Conservation (phyloP, 2,329 filamentous ascomycete genomes). For the Diaporthe longicolla region DNA sequence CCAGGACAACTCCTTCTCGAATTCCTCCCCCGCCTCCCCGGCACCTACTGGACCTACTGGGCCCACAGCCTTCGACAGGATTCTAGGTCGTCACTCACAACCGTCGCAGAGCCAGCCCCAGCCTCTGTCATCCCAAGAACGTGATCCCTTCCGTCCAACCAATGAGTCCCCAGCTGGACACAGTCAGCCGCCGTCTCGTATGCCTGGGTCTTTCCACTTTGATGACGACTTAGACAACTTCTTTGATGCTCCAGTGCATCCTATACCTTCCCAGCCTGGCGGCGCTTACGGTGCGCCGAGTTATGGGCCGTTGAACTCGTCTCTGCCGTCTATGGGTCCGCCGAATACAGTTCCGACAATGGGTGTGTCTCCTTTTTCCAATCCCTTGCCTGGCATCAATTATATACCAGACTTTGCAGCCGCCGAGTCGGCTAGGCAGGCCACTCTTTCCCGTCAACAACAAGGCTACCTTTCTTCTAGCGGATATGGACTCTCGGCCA, state of each 20-base stretch:
- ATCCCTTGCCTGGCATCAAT: slow-evolving; percentile 20
- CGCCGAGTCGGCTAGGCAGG: slow-evolving; percentile 44
- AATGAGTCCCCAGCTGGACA: neutral
- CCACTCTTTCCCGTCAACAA: slow-evolving; percentile 43
- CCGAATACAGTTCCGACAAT: slow-evolving; percentile 19
- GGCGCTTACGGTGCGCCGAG: slow-evolving; percentile 3
- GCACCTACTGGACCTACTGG: slow-evolving; percentile 34
- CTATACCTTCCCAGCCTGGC: slow-evolving; percentile 12
- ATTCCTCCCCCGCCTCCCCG: slow-evolving; percentile 7
- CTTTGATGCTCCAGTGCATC: slow-evolving; percentile 1
- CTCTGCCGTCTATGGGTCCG: slow-evolving; percentile 28
- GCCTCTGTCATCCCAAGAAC: slow-evolving; percentile 12
- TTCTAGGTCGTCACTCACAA: slow-evolving; percentile 39
- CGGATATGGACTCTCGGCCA: slow-evolving; percentile 20
- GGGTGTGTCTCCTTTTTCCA: slow-evolving; percentile 32
- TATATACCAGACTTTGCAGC: slow-evolving; percentile 38
- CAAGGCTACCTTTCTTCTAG: slow-evolving; percentile 33
- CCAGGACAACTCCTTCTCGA: slow-evolving; percentile 9
- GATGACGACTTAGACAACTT: slow-evolving; percentile 10
- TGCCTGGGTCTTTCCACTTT: slow-evolving; percentile 26
- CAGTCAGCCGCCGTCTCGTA: slow-evolving; percentile 17
- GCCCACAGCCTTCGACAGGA: slow-evolving; percentile 45
- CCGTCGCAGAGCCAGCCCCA: slow-evolving; percentile 17
- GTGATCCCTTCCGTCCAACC: slow-evolving; percentile 4
- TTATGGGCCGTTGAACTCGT: slow-evolving; percentile 11